phyloP scores from a whole-genome alignment of 1,284 basidiomycete species.

The Trichosporon coremiiforme region DNA sequence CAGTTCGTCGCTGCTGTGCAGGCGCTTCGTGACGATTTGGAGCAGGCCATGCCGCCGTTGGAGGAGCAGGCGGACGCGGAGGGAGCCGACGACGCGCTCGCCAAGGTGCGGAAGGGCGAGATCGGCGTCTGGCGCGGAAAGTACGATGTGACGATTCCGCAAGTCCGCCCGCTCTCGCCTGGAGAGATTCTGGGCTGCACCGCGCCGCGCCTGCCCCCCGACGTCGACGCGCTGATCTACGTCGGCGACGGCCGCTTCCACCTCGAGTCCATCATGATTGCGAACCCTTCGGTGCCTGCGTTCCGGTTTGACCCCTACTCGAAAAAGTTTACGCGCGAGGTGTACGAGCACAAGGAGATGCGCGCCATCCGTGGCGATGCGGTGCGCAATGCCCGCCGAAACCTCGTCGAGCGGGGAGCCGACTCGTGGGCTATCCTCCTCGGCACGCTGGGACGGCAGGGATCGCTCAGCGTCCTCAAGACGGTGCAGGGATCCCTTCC shows the following conservation, averaged over 20 bases:
- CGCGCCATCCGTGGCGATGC: constrained; percentile 72
- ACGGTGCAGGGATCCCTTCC: constrained; percentile 63
- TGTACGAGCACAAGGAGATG: constrained; percentile 91
- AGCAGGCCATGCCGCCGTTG: constrained; percentile 45
- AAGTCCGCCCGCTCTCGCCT: constrained; percentile 89
- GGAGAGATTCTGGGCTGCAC: constrained; percentile 98
- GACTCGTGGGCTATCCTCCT: constrained; percentile 87
- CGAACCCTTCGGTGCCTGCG: constrained; percentile 91
- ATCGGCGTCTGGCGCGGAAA: constrained; percentile 58
- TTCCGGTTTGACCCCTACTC: constrained; percentile 99
- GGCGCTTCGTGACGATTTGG: constrained; percentile 75
- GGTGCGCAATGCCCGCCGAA: constrained; percentile 70
- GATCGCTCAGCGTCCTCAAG: constrained; percentile 83
- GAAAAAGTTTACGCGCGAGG: constrained; percentile 91
- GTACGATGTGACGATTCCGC: constrained; percentile 81
- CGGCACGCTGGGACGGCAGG: constrained; percentile 93
- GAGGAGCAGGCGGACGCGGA: constrained; percentile 29
- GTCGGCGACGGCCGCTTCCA: constrained; percentile 98
- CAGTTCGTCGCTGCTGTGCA: constrained; percentile 92
- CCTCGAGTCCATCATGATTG: constrained; percentile 98
- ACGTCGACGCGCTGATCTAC: constrained; percentile 87
- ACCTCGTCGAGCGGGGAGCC: constrained; percentile 58
- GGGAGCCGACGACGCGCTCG: constrained; percentile 34
- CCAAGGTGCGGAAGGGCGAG: constrained; percentile 45
- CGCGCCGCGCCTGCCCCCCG: constrained; percentile 69